Percentiles rank a stretch among this genome's conserved stretches.
Conservation (phyloP, 2,329 filamentous ascomycete species). For the Monosporascus sp. region DNA sequence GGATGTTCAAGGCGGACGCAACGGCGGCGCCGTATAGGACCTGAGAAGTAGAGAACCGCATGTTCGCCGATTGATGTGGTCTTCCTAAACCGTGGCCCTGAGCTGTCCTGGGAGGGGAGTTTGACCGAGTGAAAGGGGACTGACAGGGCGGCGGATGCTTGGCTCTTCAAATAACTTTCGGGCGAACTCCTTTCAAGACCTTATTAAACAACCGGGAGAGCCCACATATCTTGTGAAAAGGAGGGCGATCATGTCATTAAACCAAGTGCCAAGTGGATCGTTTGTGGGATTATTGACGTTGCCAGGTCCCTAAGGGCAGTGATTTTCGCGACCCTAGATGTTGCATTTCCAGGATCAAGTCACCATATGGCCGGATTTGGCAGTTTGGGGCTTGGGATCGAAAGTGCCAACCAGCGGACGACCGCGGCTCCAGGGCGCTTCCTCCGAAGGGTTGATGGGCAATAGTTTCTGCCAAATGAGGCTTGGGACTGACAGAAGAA, state of each 20-base stretch:
- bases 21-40: constrained; percentile 21
- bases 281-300: neutral
- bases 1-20: constrained; percentile 21
- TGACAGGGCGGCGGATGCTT: neutral
- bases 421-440: too few species aligned
- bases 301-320: neutral
- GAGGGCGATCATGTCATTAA: neutral
- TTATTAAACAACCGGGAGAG: too few species aligned
- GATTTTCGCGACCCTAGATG: neutral
- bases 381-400: too few species aligned
- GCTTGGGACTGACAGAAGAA: neutral
- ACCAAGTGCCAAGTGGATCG: neutral
- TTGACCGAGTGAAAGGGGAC: neutral
- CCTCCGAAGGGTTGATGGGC: neutral
- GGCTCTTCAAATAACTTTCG: neutral
- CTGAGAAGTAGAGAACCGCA: constrained; percentile 21
- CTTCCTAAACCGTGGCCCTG: neutral
- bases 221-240: neutral
- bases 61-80: constrained; percentile 8
- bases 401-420: too few species aligned
- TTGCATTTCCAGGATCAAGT: neutral
- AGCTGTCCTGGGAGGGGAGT: neutral
- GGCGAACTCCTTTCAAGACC: neutral
- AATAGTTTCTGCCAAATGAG: neutral
- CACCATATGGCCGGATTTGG: too few species aligned